Evolutionary conservation across 2,329 filamentous ascomycete genomes (phyloP), one percentile per base, ranked within the genome.

Genomic region (Delphinella strobiligena): DNA sequence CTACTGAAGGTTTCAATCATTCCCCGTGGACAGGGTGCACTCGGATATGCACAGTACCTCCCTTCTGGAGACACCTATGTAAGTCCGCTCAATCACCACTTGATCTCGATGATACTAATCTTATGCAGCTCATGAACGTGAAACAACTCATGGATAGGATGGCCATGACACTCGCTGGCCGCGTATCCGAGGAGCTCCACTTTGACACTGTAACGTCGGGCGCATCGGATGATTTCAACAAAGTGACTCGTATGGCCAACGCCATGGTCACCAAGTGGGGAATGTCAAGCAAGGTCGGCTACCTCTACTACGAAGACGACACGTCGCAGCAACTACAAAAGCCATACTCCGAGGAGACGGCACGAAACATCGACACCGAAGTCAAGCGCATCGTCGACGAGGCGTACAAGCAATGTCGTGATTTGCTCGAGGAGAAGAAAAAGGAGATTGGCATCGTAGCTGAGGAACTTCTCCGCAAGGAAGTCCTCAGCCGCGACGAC

Each of bases 231-330:
- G 91, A 98, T 60, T 98, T 98, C 74, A 89, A 91, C 64, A 98
- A 98, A 67, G 91, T 96, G 31, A 95, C 91, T 2, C 76, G 80
- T 41, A 89, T 95, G 82, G 93, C 91, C 3, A 93, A 84, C 14
- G 81, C 83, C 46, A 98, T 98, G 91, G 91, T 98, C 19, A 98
- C 89, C n/a, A 85, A 94, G 61, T 98, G 87, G 80, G 91, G 91
- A 50, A 98, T 98, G 91, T 93, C 83, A 31, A 76, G 84, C 50
- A 93, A 93, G 66, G 80, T 98, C 34, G 89, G 89, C 19, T 88
- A 88, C 48, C 72, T 98, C 47, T 83, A 93, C 69, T 98, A 89
- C 61, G 82, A 91, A 53, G 75, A 81, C 49, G 82, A 84, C 57
- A 73, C 86, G 54, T 74, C 82, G 47, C 82, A 84, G 58, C 79